Percentiles rank a stretch among this genome's conserved stretches.
Evolutionary conservation across 345 rosid genomes (phyloP).

Genomic region (Camelina neglecta): DNA sequence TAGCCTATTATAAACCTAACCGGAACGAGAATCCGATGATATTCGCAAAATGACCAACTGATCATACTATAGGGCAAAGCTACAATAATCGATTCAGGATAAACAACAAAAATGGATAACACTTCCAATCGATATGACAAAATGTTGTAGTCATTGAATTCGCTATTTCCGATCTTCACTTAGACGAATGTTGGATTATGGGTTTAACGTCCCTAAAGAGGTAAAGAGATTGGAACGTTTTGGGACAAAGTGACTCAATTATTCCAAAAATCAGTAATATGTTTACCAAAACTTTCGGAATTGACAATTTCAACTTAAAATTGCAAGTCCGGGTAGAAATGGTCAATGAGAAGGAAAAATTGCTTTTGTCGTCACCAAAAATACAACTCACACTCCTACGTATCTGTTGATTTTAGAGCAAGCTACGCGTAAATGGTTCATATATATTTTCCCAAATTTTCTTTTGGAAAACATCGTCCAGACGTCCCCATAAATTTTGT

Average conservation of each 20-base stretch:
- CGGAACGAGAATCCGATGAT: background rate
- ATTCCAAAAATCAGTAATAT: background rate
- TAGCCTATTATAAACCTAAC: background rate
- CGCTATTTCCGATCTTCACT: too few relatives aligned
- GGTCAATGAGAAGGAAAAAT: conserved; percentile 17
- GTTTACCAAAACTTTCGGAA: background rate
- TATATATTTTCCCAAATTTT: background rate
- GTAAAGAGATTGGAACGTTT: background rate
- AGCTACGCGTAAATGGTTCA: too few relatives aligned
- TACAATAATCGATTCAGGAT: background rate
- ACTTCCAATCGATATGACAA: background rate
- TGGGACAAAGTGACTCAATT: conserved; percentile 12
- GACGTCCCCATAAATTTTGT: conserved; percentile 15
- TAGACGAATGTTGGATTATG: too few relatives aligned
- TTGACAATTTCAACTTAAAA: background rate
- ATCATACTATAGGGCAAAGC: background rate
- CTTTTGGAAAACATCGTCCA: background rate
- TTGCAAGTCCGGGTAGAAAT: background rate
- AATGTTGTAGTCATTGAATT: too few relatives aligned
- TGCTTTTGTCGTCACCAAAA: conserved; percentile 1
- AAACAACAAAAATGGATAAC: background rate
- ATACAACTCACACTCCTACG: background rate
- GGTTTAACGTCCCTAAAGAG: too few relatives aligned
- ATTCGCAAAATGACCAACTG: background rate
- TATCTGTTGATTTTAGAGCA: background rate